These are phyloP conservation scores for Monilinia fructigena DNA, from an alignment of 2,329 filamentous ascomycete species.

Conservation along the genomic window DNA sequence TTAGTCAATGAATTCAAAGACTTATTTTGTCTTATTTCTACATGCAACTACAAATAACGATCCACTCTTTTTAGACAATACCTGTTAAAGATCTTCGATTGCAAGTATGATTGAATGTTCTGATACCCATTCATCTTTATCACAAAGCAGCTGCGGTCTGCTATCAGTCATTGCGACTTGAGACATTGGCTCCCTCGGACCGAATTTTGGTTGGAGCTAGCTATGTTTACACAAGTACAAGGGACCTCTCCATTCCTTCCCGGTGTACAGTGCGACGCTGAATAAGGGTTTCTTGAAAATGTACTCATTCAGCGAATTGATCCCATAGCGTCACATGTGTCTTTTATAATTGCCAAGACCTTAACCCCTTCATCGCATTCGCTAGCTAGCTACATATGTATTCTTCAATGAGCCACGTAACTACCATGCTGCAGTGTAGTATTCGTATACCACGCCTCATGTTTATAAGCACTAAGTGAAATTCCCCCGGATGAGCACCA, in stretches of 20 bases:
- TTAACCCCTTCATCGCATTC: conserved; percentile 7
- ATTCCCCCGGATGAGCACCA: background rate
- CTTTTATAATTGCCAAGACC: conserved; percentile 9
- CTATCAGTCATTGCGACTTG: conserved; percentile 16
- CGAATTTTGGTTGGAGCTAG: conserved; percentile 13
- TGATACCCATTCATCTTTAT: background rate
- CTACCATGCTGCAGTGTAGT: conserved; percentile 22
- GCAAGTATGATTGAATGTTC: background rate
- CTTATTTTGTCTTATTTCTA: conserved; percentile 2
- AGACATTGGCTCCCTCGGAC: conserved; percentile 22
- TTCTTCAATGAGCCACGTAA: conserved; percentile 18
- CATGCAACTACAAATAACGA: background rate
- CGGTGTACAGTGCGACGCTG: conserved; percentile 4
- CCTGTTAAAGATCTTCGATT: background rate
- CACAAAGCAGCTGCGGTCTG: conserved; percentile 3
- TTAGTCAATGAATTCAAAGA: background rate
- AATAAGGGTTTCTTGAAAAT: conserved; percentile 2
- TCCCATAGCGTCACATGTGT: conserved; percentile 10
- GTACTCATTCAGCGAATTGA: background rate
- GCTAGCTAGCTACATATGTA: background rate
- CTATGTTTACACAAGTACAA: conserved; percentile 15
- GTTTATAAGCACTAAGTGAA: conserved; percentile 17
- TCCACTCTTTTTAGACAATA: background rate
- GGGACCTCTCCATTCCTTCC: conserved; percentile 14
- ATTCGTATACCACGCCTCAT: conserved; percentile 7